Evolutionary conservation across 2,329 filamentous ascomycete genomes (phyloP), one percentile per base, ranked within the genome.

Genomic region (Scortechinia acanthostroma): DNA sequence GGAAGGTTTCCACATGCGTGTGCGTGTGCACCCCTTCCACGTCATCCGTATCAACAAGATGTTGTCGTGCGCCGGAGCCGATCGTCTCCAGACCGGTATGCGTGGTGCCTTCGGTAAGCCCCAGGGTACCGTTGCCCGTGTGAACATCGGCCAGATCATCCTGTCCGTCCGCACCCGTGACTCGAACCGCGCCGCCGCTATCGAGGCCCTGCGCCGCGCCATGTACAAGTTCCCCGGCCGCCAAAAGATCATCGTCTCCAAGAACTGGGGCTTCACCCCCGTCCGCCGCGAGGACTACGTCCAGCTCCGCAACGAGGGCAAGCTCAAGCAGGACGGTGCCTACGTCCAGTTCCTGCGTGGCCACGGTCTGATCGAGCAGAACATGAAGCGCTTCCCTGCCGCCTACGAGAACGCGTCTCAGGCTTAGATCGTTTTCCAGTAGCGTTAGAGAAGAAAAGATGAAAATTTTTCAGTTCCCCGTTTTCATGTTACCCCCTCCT

Each of bases 31-130:
- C 83, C 93, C 93, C 58, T 98, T 88, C 89, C 93, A 98, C 82
- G 93, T 98, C 76, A 87, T 98, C 81, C 93, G 93, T 76, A 98
- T 98, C 91, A 98, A 98, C 90, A 98, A 98, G 88, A 98, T 98
- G 93, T 91, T 98, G 89, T 97, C 93, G 69, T 98, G 93, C 74
- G 93, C 93, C 66, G 93, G 93, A 83, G 93, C 93, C 85, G 93
- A 98, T 97, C 90, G 93, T 86, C 81, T 98, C 74, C 93, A 98
- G 77, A 98, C 93, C 61, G 93, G 93, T 81, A 98, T 98, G 93
- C 91, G 93, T 86, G 93, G 93, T 85, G 93, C 93, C 62, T 98
- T 90, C 85, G 93, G 93, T 69, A 98, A 98, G 86, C 93, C 93
- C 72, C 95, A 97, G 82, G 93, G 93, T 69, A 86, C 82, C 64